Conservation (phyloP, 306 rosid species). For the Prunus davidiana region DNA sequence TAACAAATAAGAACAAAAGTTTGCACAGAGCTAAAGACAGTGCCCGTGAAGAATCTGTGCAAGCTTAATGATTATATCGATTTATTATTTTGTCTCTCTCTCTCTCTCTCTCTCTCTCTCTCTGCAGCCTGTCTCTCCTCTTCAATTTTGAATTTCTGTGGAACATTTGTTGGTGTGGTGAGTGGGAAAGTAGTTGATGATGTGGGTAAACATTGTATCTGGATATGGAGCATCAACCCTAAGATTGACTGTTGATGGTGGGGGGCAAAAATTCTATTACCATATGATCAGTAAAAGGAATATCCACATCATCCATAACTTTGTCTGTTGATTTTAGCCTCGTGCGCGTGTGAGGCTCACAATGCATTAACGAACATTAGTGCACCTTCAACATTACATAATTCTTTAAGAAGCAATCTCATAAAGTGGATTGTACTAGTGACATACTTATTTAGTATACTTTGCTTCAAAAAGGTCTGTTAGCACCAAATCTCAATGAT, state of each 20-base stretch:
- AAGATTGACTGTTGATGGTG: no score
- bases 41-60: not conserved
- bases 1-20: not conserved
- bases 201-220: not conserved
- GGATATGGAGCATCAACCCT: not conserved
- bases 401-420: not conserved
- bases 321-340: no score
- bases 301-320: no score
- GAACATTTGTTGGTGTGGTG: not conserved
- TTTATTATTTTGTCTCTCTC: no score
- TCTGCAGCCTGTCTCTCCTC: no score
- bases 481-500: not conserved
- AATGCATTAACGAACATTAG: no score
- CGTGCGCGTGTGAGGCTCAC: no score
- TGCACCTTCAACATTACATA: no score
- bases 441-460: not conserved
- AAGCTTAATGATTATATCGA: not conserved
- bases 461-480: not conserved
- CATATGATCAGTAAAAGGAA: not conserved
- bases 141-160: not conserved
- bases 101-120: no score
- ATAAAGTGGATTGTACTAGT: not conserved
- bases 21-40: not conserved
- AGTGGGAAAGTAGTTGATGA: not conserved
- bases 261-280: not conserved